Conservation (phyloP, 495 filamentous ascomycete species). For the Paragyromitra xinjiangensis region DNA sequence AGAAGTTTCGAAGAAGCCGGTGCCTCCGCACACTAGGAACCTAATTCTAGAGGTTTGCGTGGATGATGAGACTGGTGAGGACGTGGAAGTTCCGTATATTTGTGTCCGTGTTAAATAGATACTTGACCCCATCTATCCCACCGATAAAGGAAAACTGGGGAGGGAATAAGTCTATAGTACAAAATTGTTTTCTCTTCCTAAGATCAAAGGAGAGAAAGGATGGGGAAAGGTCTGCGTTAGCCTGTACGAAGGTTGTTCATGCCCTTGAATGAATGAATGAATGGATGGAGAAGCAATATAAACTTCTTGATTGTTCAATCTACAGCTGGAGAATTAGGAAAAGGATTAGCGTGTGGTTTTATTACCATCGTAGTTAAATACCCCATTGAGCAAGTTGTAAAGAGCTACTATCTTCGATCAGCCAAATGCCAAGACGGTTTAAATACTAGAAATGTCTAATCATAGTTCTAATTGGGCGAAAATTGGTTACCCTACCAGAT, state of each 20-base stretch:
- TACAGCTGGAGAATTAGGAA: background rate
- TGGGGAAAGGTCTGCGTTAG: background rate
- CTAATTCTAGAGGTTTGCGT: constrained; percentile 95
- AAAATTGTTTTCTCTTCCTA: constrained; percentile 23
- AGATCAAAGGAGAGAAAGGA: background rate
- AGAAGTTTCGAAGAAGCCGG: constrained; percentile 86
- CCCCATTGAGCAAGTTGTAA: background rate
- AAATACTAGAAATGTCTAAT: too few relatives aligned
- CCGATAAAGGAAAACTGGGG: constrained; percentile 12
- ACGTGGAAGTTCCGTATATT: constrained; percentile 97
- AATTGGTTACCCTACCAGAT: too few relatives aligned
- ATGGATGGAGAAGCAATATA: background rate
- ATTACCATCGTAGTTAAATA: background rate
- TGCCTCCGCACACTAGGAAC: constrained; percentile 91
- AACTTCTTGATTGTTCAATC: background rate
- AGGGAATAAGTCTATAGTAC: background rate
- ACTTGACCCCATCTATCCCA: background rate
- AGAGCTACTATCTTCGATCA: background rate
- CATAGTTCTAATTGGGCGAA: too few relatives aligned
- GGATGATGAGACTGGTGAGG: constrained; percentile 88
- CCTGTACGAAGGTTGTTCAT: constrained; percentile 4
- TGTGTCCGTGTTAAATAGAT: constrained; percentile 68
- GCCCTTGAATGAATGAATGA: background rate
- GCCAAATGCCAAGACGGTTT: too few relatives aligned
- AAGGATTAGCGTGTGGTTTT: background rate